Percentiles rank a stretch among this genome's conserved stretches.
These are phyloP conservation scores for Quercus robur DNA, from an alignment of 306 rosid genomes.

Conservation along the genomic window DNA sequence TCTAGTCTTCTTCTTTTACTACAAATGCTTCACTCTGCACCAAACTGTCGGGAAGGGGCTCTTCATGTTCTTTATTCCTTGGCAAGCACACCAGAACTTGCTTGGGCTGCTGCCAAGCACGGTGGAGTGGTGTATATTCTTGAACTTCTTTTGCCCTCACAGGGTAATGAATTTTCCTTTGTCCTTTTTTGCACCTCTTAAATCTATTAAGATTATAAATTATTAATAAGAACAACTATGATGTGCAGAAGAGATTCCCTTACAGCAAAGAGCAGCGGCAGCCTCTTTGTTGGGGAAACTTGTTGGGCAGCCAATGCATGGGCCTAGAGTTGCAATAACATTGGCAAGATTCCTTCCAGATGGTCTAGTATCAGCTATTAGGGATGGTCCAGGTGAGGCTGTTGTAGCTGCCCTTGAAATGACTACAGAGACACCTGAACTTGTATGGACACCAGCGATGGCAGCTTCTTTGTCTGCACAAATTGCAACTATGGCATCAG, in stretches of 20 bases:
- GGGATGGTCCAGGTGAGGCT: conserved; percentile 99
- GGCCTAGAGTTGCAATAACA: conserved; percentile 96
- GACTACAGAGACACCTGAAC: conserved; percentile 97
- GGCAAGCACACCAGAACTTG: conserved; percentile 93
- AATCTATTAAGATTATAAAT: conserved; percentile 10
- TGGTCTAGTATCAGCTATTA: conserved; percentile 87
- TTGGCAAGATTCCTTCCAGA: conserved; percentile 96
- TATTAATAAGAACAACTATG: conserved; percentile 20
- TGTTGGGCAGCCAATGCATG: conserved; percentile 97
- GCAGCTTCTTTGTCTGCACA: conserved; percentile 97
- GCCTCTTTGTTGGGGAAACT: conserved; percentile 98
- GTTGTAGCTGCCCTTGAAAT: conserved; percentile 87
- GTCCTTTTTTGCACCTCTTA: conserved; percentile 11
- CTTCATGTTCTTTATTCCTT: conserved; percentile 97
- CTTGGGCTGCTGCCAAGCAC: conserved; percentile 99
- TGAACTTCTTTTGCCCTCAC: conserved; percentile 89
- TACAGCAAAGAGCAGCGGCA: conserved; percentile 94
- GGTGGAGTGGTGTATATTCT: conserved; percentile 98
- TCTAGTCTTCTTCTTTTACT: conserved; percentile 89
- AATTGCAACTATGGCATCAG: conserved; percentile 86
- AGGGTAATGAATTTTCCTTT: conserved; percentile 45
- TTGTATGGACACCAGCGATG: conserved; percentile 99
- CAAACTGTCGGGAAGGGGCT: conserved; percentile 96
- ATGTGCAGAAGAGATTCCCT: conserved; percentile 79
- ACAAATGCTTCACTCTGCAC: conserved; percentile 92